Conservation (phyloP, 257 asterid genomes). For the Lantana camara region DNA sequence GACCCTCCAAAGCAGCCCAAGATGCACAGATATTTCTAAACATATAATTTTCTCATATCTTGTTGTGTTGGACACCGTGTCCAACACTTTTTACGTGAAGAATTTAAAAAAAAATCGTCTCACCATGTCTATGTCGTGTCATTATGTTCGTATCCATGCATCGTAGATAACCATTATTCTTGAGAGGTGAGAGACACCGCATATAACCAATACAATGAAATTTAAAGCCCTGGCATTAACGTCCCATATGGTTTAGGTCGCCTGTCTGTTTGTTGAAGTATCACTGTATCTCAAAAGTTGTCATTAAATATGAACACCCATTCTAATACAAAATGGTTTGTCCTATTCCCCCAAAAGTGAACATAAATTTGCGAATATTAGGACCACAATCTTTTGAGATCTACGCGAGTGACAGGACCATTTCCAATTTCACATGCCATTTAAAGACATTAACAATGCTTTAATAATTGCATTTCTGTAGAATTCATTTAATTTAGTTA, state of each 20-base stretch:
- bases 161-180: no score
- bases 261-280: not conserved
- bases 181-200: no score
- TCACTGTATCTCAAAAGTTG: conserved; percentile 3
- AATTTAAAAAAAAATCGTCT: no score
- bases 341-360: conserved; percentile 14
- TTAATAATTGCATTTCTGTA: not conserved
- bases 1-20: no score
- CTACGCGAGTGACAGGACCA: conserved; percentile 9
- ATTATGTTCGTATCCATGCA: no score
- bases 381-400: conserved; percentile 13
- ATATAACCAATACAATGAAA: no score
- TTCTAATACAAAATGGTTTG: not conserved
- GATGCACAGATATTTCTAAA: no score
- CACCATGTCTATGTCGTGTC: no score
- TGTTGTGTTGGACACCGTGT: no score
- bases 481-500: not conserved
- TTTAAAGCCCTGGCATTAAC: no score
- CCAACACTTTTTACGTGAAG: no score
- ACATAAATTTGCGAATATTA: not conserved
- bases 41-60: no score
- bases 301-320: not conserved
- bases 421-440: not conserved
- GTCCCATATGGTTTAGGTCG: not conserved
- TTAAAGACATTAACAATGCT: not conserved